Base-by-base conservation (phyloP, 257 asterid species). In the Nicotiana sylvestris region DNA sequence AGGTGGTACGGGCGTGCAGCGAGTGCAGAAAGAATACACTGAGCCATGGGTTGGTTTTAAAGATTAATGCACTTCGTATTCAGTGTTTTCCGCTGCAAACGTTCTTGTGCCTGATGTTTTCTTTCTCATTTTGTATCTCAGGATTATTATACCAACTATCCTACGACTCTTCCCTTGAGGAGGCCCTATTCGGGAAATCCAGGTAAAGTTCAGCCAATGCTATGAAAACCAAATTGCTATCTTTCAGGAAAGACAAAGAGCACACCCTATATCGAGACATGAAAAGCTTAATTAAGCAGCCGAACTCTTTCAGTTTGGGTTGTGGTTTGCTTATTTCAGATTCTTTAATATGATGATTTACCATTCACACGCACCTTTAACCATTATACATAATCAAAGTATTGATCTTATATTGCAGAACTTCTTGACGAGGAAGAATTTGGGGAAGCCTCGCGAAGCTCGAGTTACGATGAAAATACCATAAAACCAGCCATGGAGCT, bases 111-210 rank as follows among this genome's bases (percentile, higher is more conserved):
- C 39, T 60, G 62, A 49, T 78, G 62, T 77, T 81, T 37, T 76
- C 35, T 32, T 83, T 82, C 39, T 62, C 43, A 69, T 66, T 39
- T 55, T 10, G 30, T 55, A 9, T 37, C 81, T 84, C 90, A 94
- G 99, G 90, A 93, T 87, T 96, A 96, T 81, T 90, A 91, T 86
- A 67, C 92, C 65, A 18, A 90, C 82, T 96, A 96, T 86, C 98
- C 98, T 30, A 78, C 68, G 17, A 84, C 90, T 25, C 97, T 92
- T 84, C 99, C 98, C 37, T 2, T 92, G 81, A 92, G 99, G 88
- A 87, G 94, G 85, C 99, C 98, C 37, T 89, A 94, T 86, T 88
- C 98, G 3, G 99, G 98, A 88, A 89, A 96, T 92, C 98, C 98
- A 86, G 99, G 99, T 91, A 82, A 32, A 61, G 37, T 25, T 30